phyloP scores from a whole-genome alignment of 805 yeast genomes.

The Hanseniaspora meyeri region DNA sequence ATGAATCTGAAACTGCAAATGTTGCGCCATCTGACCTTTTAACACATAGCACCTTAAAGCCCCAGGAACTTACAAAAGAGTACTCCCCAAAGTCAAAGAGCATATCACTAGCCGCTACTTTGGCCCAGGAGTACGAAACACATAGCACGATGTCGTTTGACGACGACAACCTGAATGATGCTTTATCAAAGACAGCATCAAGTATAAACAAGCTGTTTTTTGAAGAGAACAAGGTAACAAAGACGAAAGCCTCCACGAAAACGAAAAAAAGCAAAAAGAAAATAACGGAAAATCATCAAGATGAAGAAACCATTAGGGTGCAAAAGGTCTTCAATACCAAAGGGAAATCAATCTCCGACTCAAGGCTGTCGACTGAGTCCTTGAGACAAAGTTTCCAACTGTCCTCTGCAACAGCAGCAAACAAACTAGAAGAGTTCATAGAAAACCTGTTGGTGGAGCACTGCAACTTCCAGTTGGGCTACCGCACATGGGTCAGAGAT shows the following conservation, averaged over 20 bases:
- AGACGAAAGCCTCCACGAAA: not conserved
- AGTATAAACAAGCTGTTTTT: not conserved
- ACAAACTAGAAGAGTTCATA: slow-evolving; percentile 41
- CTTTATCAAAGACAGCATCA: not conserved
- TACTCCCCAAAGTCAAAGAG: not conserved
- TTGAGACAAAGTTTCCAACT: slow-evolving; percentile 41
- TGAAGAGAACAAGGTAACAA: not conserved
- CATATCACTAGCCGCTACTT: not conserved
- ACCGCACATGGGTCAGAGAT: slow-evolving; percentile 75
- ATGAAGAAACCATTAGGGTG: not conserved
- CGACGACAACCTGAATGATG: not conserved
- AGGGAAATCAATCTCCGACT: slow-evolving; percentile 30
- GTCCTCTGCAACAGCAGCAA: slow-evolving; percentile 41
- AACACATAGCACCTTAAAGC: not conserved
- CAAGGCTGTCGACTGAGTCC: slow-evolving; percentile 46
- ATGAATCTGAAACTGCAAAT: not conserved
- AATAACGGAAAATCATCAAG: not conserved
- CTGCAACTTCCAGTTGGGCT: slow-evolving; percentile 62
- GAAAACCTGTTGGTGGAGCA: slow-evolving; percentile 42
- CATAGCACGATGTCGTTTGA: not conserved
- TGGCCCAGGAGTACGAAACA: not conserved
- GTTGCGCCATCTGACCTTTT: not conserved
- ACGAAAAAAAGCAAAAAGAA: not conserved
- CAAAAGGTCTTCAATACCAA: slow-evolving; percentile 6
- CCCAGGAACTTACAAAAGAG: not conserved